Evolutionary conservation across 163 green algal species (phyloP), one percentile per base, ranked within the genome.

Genomic region (Scenedesmus sp.): DNA sequence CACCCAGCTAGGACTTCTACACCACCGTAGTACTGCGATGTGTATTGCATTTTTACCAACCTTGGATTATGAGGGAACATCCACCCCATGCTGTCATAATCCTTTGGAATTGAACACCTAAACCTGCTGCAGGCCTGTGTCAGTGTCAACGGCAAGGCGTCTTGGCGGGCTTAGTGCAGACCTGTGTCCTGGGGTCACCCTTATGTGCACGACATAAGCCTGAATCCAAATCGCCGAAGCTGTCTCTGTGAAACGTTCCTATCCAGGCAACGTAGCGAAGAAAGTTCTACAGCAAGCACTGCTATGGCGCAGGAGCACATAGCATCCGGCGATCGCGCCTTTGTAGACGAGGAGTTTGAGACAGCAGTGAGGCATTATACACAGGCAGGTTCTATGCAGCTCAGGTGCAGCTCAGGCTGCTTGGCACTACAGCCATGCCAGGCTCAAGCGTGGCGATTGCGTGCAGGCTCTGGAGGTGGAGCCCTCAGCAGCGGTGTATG

Each of bases 261-360:
- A 72, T 24, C 22, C 43, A 46, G 0, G n/a, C 78, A 44, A 61
- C 18, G 43, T 33, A 33, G 79, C 26, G 9, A 33, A 33, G 79
- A 59, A 68, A 85, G 79, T 86, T 86, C 81, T 72, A n/a, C n/a
- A 86, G 81, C 33, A 87, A 43, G 35, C n/a, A n/a, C 46, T 13
- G 56, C 37, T 42, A 91, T 91, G 86, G 86, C 86, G 43, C 40
- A 49, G 42, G 73, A 82, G 46, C 65, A 92, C 15, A 40, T 95
- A 2, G 79, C 86, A 18, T 44, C 81, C 0, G 94, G 85, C 2
- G 91, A 96, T 89, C 87, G 92, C 18, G 81, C 81, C 0, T 96
- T 96, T 91, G 93, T 96, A 9, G 94, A 96, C 42, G 94, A 96
- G 44, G 90, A 96, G 2, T 97, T 93, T 40, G 93, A 93, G 10